Evolutionary conservation across 2,329 filamentous ascomycete genomes (phyloP).

Genomic region (Amesomyces nigricolor): DNA sequence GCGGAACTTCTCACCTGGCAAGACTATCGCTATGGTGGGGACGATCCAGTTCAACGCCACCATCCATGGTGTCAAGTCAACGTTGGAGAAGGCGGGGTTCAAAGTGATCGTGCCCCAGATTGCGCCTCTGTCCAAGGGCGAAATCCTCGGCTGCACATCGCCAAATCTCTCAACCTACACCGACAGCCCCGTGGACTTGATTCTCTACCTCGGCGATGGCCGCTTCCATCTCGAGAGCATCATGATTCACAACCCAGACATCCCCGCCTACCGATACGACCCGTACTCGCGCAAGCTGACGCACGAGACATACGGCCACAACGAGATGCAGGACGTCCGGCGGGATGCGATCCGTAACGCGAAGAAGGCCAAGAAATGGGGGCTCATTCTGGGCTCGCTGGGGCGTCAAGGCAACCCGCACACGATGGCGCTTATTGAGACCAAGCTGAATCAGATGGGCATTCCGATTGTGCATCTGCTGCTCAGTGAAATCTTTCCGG

Average conservation of each 20-base stretch:
- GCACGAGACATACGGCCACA: constrained; percentile 84
- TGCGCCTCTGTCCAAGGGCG: constrained; percentile 83
- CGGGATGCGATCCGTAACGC: constrained; percentile 71
- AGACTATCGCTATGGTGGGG: constrained; percentile 86
- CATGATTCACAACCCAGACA: constrained; percentile 94
- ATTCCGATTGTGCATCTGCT: constrained; percentile 81
- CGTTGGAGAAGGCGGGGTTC: constrained; percentile 79
- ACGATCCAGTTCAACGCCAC: constrained; percentile 99
- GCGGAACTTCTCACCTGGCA: constrained; percentile 78
- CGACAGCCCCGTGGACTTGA: constrained; percentile 56
- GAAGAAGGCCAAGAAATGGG: constrained; percentile 79
- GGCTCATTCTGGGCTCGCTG: constrained; percentile 85
- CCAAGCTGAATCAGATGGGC: constrained; percentile 61
- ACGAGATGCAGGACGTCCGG: constrained; percentile 80
- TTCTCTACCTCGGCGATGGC: constrained; percentile 87
- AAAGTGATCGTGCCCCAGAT: constrained; percentile 86
- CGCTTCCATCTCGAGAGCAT: constrained; percentile 95
- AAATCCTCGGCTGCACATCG: constrained; percentile 96
- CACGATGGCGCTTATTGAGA: constrained; percentile 82
- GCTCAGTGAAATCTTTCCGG: constrained; percentile 92
- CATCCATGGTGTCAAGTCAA: constrained; percentile 74
- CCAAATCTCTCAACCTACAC: constrained; percentile 43
- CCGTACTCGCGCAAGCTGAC: constrained; percentile 91
- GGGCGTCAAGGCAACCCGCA: constrained; percentile 94
- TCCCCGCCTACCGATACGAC: constrained; percentile 93